Evolutionary conservation across 495 filamentous ascomycete genomes (phyloP).

Genomic region (Neurospora sp.): DNA sequence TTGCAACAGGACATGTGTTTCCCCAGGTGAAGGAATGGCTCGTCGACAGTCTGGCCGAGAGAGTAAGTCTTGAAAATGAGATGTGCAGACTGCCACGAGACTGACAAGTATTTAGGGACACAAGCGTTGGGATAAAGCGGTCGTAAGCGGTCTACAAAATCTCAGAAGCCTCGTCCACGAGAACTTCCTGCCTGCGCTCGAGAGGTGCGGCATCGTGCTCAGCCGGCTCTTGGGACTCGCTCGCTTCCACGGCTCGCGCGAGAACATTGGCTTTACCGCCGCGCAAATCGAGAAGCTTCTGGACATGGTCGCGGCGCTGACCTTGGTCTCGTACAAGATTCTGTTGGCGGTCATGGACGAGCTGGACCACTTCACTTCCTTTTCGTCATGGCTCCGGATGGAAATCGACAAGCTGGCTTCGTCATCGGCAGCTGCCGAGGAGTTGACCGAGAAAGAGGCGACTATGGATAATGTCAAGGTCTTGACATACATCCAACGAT

Average conservation of each 20-base stretch:
- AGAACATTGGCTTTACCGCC: slow-evolving; percentile 50
- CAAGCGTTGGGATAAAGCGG: slow-evolving; percentile 90
- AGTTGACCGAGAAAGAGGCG: slow-evolving; percentile 44
- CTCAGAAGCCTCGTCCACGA: slow-evolving; percentile 73
- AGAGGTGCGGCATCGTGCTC: slow-evolving; percentile 72
- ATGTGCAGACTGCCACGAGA: background rate
- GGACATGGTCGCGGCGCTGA: slow-evolving; percentile 65
- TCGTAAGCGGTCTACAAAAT: slow-evolving; percentile 62
- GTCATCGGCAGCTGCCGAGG: slow-evolving; percentile 33
- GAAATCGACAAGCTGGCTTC: slow-evolving; percentile 61
- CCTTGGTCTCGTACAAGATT: slow-evolving; percentile 63
- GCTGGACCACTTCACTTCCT: slow-evolving; percentile 63
- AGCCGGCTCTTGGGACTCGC: slow-evolving; percentile 79
- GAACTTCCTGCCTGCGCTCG: slow-evolving; percentile 76
- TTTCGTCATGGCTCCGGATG: slow-evolving; percentile 76
- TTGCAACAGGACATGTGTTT: slow-evolving; percentile 74
- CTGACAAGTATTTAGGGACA: slow-evolving; percentile 51
- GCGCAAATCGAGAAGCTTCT: slow-evolving; percentile 42
- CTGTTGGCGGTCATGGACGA: slow-evolving; percentile 65
- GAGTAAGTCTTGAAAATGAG: slow-evolving; percentile 40
- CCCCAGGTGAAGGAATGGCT: slow-evolving; percentile 76
- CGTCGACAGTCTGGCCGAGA: slow-evolving; percentile 73
- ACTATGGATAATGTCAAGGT: slow-evolving; percentile 45
- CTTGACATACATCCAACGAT: slow-evolving; percentile 41
- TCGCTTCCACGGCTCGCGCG: slow-evolving; percentile 58